Conservation (phyloP, 768 basidiomycete species). For the Sutorius australiensis region DNA sequence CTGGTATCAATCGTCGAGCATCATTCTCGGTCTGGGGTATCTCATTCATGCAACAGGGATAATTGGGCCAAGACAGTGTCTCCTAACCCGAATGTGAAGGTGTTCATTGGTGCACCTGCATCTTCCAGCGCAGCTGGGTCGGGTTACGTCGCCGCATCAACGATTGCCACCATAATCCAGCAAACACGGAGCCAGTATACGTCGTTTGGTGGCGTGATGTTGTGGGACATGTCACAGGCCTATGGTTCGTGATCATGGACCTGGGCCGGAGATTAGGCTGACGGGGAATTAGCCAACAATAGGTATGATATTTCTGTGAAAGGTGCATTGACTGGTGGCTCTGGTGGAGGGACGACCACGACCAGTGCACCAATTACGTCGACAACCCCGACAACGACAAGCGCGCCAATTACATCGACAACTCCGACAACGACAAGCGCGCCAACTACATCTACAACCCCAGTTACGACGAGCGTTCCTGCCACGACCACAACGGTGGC, state of each 20-base stretch:
- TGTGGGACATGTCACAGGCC: conserved; percentile 47
- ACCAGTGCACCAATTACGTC: not conserved
- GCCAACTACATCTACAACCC: conserved; percentile 9
- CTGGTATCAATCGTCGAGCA: conserved; percentile 31
- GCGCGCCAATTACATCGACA: conserved; percentile 1
- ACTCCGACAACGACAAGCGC: conserved; percentile 11
- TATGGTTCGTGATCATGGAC: conserved; percentile 27
- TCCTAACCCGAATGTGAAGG: conserved; percentile 43
- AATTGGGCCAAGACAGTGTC: conserved; percentile 45
- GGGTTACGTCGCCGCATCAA: conserved; percentile 39
- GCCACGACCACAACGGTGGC: not conserved
- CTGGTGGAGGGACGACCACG: conserved; percentile 18
- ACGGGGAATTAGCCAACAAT: conserved; percentile 41
- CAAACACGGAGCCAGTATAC: conserved; percentile 36
- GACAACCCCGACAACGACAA: not conserved
- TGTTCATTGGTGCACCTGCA: conserved; percentile 49
- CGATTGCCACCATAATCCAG: conserved; percentile 34
- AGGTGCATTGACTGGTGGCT: conserved; percentile 46
- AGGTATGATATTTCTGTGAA: conserved; percentile 62
- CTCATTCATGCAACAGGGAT: conserved; percentile 34
- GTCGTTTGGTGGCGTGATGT: conserved; percentile 45
- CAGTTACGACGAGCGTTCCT: conserved; percentile 8
- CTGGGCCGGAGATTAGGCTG: not conserved
- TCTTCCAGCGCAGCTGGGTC: conserved; percentile 41
- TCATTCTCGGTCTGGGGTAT: not conserved